Percentiles rank a stretch among this genome's conserved stretches.
phyloP scores from a whole-genome alignment of 345 rosid species.

The Gossypium stocksii region DNA sequence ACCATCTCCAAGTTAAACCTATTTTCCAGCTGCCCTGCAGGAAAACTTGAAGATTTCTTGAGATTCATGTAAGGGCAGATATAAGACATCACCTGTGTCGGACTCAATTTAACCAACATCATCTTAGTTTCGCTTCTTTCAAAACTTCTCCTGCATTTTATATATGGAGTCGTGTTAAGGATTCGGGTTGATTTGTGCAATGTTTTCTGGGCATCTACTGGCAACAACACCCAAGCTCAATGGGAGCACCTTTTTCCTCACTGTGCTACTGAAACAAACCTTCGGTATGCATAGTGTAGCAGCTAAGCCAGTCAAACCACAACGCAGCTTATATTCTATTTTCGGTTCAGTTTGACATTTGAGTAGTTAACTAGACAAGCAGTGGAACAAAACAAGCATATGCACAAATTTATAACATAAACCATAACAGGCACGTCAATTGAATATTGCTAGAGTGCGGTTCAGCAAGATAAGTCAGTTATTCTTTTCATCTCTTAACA shows the following conservation, averaged over 20 bases:
- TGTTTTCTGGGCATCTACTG: background rate
- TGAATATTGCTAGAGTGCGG: background rate
- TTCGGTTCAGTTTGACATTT: background rate
- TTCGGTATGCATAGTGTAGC: background rate
- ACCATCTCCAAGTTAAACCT: too few relatives aligned
- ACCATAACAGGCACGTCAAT: background rate
- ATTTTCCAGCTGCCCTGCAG: too few relatives aligned
- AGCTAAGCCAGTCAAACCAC: background rate
- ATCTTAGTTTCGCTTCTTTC: background rate
- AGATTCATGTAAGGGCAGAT: background rate
- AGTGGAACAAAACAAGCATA: background rate
- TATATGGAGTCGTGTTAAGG: background rate
- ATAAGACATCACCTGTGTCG: background rate
- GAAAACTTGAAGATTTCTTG: background rate
- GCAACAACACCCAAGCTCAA: background rate
- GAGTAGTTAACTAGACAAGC: background rate
- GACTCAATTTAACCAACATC: background rate
- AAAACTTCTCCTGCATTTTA: too few relatives aligned
- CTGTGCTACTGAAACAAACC: background rate
- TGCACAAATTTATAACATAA: background rate
- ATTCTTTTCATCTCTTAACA: background rate
- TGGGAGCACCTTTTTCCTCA: background rate
- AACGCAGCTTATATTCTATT: background rate
- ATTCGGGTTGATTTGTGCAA: background rate
- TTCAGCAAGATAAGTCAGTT: background rate